Base-by-base conservation (phyloP, 2,329 filamentous ascomycete species). In the Colletotrichum theobromicola region DNA sequence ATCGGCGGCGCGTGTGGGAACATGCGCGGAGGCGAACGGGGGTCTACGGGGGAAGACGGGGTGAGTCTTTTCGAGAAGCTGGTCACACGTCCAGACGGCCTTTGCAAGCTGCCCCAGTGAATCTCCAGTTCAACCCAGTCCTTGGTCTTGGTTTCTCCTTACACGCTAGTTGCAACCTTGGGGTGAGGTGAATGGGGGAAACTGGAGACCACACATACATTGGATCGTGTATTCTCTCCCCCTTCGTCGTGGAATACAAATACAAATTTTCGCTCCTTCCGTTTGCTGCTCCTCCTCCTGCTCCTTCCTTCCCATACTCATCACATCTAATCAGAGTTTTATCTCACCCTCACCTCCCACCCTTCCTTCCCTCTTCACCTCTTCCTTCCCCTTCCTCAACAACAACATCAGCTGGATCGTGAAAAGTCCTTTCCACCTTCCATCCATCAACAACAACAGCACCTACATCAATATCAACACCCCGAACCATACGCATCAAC, bases 1-100 rank as follows among this genome's bases (percentile, higher is more conserved):
- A 70, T 60, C 71, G 16, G 71, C 42, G 50, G 61, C 21, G 28
- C 15, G 57, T 66, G 67, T 71, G 71, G 71, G 26, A 37, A 69
- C 67, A 24, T 35, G 34, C 63, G 68, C 72, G 68, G 72, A 74
- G 72, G 72, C 68, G 68, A 67, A 72, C 72, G 68, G 68, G 72
- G 72, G 64, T 32, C 18, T 74, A 74, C 68, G 68, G 72, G 72
- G 68, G 34, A 50, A 63, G 67, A 50, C 53, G 53, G 37, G 69
- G 69, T 67, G 69, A 58, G 53, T 21, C 35, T 50, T 50, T 64
- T 55, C 34, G 26, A 70, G 55, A 53, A 74, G 68, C 55, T 70
- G 62, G 58, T 63, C 67, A 62, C 67, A 61, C 26, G 66, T 60
- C 55, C 50, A 37, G 16, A 37, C 24, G 24, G 35, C 24, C 21